A percentile compares a stretch with the other conserved stretches of the same genome.
Conservation (phyloP, 768 basidiomycete genomes). For the Boletus reticuloceps region DNA sequence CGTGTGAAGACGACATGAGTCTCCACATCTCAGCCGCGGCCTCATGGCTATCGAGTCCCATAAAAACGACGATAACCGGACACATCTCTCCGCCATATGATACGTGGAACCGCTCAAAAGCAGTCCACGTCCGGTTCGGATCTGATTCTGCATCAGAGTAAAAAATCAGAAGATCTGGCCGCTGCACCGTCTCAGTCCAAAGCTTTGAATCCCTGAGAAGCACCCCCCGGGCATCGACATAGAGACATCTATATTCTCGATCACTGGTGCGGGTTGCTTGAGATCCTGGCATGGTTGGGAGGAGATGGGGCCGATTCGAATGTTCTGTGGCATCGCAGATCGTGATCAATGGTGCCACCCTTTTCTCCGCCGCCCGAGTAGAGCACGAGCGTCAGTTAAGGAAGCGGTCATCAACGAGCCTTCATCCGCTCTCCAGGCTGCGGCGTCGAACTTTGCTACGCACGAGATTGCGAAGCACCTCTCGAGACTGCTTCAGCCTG, state of each 20-base stretch:
- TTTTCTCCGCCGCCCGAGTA: constrained; percentile 14
- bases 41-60: constrained; percentile 15
- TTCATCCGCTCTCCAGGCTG: constrained; percentile 24
- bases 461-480: constrained; percentile 18
- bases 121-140: constrained; percentile 8
- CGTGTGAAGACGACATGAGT: constrained; percentile 8
- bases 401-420: constrained; percentile 15
- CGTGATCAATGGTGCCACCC: constrained; percentile 9
- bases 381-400: constrained; percentile 18
- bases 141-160: constrained; percentile 11
- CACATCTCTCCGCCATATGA: constrained; percentile 17
- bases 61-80: constrained; percentile 23
- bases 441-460: constrained; percentile 2
- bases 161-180: constrained; percentile 24
- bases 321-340: constrained; percentile 16
- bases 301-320: neutral
- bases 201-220: neutral
- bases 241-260: constrained; percentile 13
- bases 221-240: constrained; percentile 2
- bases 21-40: constrained; percentile 15
- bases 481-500: constrained; percentile 19
- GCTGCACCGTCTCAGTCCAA: neutral
- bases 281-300: constrained; percentile 3
- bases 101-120: constrained; percentile 16
- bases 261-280: neutral